Base-by-base conservation (phyloP, 345 rosid species). In the Leavenworthia alabamica region DNA sequence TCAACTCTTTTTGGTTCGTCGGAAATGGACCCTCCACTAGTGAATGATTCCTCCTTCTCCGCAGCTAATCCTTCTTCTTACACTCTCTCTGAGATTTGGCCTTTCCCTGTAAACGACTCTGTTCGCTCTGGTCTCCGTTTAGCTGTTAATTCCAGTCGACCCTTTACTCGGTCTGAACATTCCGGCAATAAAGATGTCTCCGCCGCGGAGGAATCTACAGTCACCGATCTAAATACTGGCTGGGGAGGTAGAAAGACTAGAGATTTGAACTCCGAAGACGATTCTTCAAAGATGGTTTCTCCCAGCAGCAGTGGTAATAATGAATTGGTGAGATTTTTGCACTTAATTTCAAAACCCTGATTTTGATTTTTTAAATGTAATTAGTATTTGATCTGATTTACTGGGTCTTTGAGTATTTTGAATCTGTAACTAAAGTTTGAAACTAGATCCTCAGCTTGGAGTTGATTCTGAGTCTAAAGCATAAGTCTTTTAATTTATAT, bases 1-100 rank as follows among this genome's bases (percentile, higher is more conserved):
- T 36, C 65, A 10, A 40, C 65, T 40, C 60, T n/a, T 32, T 54
- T 22, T 11, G 39, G 63, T 3, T 46, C 53, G n/a, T 62, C 44
- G 39, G 62, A 45, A 71, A 92, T 92, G 98, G 95, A 92, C 79
- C 86, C 86, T 72, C 93, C 96, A 14, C 75, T 89, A 39, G 67
- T 85, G 66, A 85, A 78, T 63, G 90, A 85, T 53, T 75, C 90
- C 8, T 80, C 94, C 26, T 90, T 90, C 78, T 84, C 96, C 14
- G 78, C 88, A 16, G 94, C 94, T 2, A 84, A 89, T 75, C 93
- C 89, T 11, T 80, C 89, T 13, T 82, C 96, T 65, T 89, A 82
- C 78, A 79, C 78, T 70, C 74, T 87, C 67, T 81, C 88, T 23
- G 99, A 84, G 86, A 93, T 89, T 86, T 93, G 96, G 99, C 83